Evolutionary conservation across 2,329 filamentous ascomycete species (phyloP), one percentile per base, ranked within the genome.

Genomic region (Fusarium temperatum): DNA sequence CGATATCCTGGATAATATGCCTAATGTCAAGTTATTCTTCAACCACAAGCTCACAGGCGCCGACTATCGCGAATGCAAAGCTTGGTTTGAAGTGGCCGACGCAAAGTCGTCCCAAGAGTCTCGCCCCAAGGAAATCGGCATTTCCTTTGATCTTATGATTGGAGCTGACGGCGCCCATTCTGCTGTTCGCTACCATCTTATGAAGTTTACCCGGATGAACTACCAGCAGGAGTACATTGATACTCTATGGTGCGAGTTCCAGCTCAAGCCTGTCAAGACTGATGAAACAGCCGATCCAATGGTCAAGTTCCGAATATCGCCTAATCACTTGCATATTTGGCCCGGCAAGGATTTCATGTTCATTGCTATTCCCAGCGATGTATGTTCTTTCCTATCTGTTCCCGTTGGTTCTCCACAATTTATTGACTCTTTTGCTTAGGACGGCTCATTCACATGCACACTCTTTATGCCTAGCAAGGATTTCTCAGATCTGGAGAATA

Each of bases 301-400:
- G 51, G 82, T 84, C 35, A 85, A 82, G 74, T 98, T 97, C 80
- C 87, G 88, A 54, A 96, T 98, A 75, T 96, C 94, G 1, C 94
- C 95, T 4, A 94, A 98, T 78, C 95, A 98, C 80, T 87, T 99
- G 4, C 96, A 99, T 82, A 99, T 99, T 80, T 99, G 96, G 96
- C 96, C 96, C 0, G 95, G 94, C 38, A 92, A 91, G 77, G 91
- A 95, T 47, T 96, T 96, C 78, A 98, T 99, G 97, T 99, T 99
- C 84, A 99, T 99, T 79, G 97, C 96, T 24, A 95, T 99, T 48
- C 96, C 96, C 0, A 92, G 89, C 75, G 84, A 88, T 65, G 89
- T 90, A 80, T 75, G 87, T 77, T 28, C 32, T 42, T 77, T 24
- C 30, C 39, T 10, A 32, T 32, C 41, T 51, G 14, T 24, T 48